A percentile compares a stretch with the other conserved stretches of the same genome.
Conservation (phyloP, 345 rosid genomes). For the Erysimum cheiranthoides region DNA sequence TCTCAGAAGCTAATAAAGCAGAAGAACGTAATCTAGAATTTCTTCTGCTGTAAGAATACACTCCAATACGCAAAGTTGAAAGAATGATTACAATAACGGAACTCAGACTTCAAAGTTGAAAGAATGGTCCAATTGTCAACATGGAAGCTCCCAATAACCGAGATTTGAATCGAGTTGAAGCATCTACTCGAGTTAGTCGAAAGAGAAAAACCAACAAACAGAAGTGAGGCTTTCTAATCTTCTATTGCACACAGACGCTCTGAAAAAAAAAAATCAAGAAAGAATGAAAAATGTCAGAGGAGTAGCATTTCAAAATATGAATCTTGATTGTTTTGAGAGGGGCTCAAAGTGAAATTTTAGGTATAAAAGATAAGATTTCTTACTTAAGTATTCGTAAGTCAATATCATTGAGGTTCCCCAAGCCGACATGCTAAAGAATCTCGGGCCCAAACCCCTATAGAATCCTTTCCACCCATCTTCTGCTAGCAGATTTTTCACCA, state of each 20-base stretch:
- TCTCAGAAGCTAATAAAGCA: conserved; percentile 35
- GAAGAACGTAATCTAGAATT: conserved; percentile 26
- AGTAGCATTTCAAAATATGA: conserved; percentile 3
- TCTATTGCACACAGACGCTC: conserved; percentile 86
- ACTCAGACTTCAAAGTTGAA: conserved; percentile 42
- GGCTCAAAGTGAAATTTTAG: conserved; percentile 7
- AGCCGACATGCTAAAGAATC: conserved; percentile 97
- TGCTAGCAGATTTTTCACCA: conserved; percentile 69
- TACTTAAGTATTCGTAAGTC: conserved; percentile 97
- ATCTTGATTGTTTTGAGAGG: background rate
- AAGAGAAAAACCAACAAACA: conserved; percentile 24
- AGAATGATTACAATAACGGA: conserved; percentile 45
- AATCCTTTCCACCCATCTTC: conserved; percentile 97
- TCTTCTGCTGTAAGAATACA: conserved; percentile 44
- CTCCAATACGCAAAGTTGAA: conserved; percentile 41
- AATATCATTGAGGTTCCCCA: conserved; percentile 99
- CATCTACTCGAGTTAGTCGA: conserved; percentile 36
- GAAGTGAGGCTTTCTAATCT: conserved; percentile 42
- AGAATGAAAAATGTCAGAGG: conserved; percentile 18
- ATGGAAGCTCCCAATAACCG: conserved; percentile 36
- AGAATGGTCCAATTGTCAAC: conserved; percentile 41
- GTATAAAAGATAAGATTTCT: conserved; percentile 36
- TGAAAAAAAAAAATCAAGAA: conserved; percentile 44
- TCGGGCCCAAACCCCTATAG: conserved; percentile 91
- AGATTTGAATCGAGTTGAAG: conserved; percentile 23